These are phyloP conservation scores for Colletotrichum acutatum DNA, from an alignment of 2,329 filamentous ascomycete genomes.

Conservation along the genomic window DNA sequence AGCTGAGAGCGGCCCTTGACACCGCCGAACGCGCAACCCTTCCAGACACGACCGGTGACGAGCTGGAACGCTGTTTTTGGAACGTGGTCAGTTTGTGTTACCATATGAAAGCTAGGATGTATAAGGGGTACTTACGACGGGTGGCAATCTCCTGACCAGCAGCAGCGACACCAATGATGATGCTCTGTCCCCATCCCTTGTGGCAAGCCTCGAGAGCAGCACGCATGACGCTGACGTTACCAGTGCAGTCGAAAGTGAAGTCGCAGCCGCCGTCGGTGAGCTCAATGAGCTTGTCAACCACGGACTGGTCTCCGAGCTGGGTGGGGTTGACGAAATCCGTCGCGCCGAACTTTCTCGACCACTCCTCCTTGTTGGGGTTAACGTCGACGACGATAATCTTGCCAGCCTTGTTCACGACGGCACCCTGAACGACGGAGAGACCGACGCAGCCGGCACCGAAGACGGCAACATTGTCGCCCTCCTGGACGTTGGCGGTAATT, in stretches of 20 bases:
- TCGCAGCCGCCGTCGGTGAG: conserved; percentile 98
- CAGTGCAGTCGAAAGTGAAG: conserved; percentile 99
- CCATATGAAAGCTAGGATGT: background rate
- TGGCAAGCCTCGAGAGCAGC: conserved; percentile 97
- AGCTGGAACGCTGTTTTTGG: conserved; percentile 86
- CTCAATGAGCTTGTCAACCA: conserved; percentile 93
- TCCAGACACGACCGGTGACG: conserved; percentile 97
- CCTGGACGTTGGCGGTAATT: conserved; percentile 91
- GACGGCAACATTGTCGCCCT: conserved; percentile 88
- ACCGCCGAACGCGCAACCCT: conserved; percentile 96
- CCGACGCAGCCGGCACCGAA: conserved; percentile 98
- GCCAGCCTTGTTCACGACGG: conserved; percentile 82
- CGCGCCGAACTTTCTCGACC: conserved; percentile 93
- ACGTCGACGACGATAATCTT: conserved; percentile 81
- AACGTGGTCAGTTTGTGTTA: background rate
- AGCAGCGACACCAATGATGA: conserved; percentile 96
- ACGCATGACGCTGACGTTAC: conserved; percentile 95
- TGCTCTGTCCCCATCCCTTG: conserved; percentile 99
- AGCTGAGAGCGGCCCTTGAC: conserved; percentile 98
- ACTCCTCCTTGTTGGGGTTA: conserved; percentile 91
- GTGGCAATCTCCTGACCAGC: conserved; percentile 96
- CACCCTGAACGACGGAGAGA: conserved; percentile 93
- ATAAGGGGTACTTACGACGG: conserved; percentile 74
- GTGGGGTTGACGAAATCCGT: conserved; percentile 97
- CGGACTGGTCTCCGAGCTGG: conserved; percentile 79